These are phyloP conservation scores for Alternaria sp. DNA, from an alignment of 2,329 filamentous ascomycete genomes.

Conservation along the genomic window DNA sequence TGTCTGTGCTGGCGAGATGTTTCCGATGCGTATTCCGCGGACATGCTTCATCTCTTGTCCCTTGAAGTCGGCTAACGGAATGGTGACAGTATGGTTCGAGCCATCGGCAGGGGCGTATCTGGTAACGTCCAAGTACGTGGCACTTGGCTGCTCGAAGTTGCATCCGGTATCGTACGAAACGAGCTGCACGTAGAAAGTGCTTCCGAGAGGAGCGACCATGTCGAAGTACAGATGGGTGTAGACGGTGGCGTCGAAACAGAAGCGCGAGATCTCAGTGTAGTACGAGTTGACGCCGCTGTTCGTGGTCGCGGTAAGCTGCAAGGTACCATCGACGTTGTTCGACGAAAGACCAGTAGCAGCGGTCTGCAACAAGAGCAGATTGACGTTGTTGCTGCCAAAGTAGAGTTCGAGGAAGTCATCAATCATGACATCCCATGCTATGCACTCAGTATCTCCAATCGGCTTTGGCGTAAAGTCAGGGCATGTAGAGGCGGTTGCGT, in stretches of 20 bases:
- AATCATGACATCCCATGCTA: slow-evolving; percentile 12
- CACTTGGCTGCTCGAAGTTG: slow-evolving; percentile 1
- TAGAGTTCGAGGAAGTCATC: slow-evolving; percentile 14
- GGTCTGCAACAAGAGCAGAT: slow-evolving; percentile 8
- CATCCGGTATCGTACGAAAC: slow-evolving; percentile 10
- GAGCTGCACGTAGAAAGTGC: slow-evolving; percentile 10
- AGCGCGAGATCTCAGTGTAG: slow-evolving; percentile 13
- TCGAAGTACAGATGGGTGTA: slow-evolving; percentile 15
- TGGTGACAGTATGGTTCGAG: slow-evolving; percentile 10
- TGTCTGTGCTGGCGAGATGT: slow-evolving; percentile 11
- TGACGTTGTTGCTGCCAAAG: slow-evolving; percentile 15
- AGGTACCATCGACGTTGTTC: slow-evolving; percentile 8
- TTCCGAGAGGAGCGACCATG: slow-evolving; percentile 8
- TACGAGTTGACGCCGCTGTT: slow-evolving; percentile 12
- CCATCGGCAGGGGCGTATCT: slow-evolving; percentile 11
- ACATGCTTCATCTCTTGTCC: slow-evolving; percentile 10
- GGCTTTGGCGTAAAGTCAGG: slow-evolving; percentile 10
- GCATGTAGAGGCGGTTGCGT: slow-evolving; percentile 3
- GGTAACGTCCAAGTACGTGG: slow-evolving; percentile 9
- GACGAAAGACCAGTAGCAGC: slow-evolving; percentile 9
- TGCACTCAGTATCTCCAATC: slow-evolving; percentile 6
- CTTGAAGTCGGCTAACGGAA: slow-evolving; percentile 7
- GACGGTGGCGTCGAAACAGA: slow-evolving; percentile 10
- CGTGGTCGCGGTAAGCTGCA: slow-evolving; percentile 10
- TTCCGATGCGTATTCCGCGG: slow-evolving; percentile 12